Conservation (phyloP, 225 moss, liverwort and hornwort species). For the Climacium dendroides region DNA sequence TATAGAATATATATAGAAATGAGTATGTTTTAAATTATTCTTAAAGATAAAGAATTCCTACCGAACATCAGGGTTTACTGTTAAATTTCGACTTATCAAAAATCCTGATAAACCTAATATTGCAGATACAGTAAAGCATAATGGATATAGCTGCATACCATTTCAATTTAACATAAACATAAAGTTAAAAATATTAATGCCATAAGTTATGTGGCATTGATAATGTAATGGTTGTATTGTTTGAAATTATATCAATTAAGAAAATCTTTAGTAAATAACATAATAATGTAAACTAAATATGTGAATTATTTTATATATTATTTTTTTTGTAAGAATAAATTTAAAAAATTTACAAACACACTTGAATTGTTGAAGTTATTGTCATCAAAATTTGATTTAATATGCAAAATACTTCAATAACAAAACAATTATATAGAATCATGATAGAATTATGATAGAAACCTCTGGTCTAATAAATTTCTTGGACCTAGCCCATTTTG, state of each 20-base stretch:
- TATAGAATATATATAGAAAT: neutral
- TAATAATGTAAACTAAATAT: neutral
- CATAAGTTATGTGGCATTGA: no score
- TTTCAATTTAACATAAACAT: neutral
- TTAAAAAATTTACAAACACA: neutral
- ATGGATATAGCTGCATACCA: neutral
- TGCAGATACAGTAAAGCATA: neutral
- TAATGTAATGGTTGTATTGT: neutral
- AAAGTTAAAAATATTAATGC: neutral
- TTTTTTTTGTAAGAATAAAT: no score
- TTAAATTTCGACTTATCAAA: constrained; percentile 1
- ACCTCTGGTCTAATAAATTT: neutral
- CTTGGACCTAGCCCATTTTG: neutral
- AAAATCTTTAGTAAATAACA: neutral
- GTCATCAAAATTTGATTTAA: neutral
- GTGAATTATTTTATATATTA: no score
- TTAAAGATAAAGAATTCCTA: neutral
- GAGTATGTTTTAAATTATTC: neutral
- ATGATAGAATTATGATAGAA: neutral
- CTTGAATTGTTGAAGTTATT: no score
- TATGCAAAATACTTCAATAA: neutral
- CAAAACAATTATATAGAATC: neutral
- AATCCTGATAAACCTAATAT: neutral
- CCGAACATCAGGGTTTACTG: constrained; percentile 6
- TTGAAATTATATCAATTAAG: neutral